Evolutionary conservation across 176 grass and related monocot species (phyloP), one percentile per base, ranked within the genome.

Genomic region (Musa acuminata): DNA sequence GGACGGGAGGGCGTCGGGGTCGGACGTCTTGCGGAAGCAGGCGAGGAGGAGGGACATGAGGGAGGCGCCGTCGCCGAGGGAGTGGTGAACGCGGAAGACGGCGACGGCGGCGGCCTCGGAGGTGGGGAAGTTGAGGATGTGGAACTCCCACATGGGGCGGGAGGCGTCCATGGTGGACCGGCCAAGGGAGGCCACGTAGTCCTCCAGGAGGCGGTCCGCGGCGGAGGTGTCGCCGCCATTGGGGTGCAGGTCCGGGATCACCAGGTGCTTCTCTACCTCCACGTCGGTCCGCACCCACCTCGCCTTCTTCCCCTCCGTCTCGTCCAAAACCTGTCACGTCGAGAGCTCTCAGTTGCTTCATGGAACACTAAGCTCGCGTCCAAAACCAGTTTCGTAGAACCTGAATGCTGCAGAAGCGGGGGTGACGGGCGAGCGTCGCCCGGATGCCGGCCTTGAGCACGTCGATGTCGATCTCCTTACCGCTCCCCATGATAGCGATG

Each of bases 141-240:
- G 95, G 80, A 98, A 9, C 78, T 98, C 95, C 95, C 95, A 91
- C n/a, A 98, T 84, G 0, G 95, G 95, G 4, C 72, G 84, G 65
- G 84, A 84, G 60, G 68, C 80, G 72, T 91, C 84, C 87, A 98
- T 80, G 5, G 85, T 59, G 67, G 54, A 11, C 62, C 77, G 51
- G 73, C 88, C 84, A 51, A 98, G 72, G 16, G 86, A 84, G 1
- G 86, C 87, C 26, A 91, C 75, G 71, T 98, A 98, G 86, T 94
- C 95, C 64, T 98, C 95, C 9, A 98, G 53, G 20, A 75, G 55
- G n/a, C 21, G 72, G 73, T 98, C 95, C 0, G 90, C 64, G 12
- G 66, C 25, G 2, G 50, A 27, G 16, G 84, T 52, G 64, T 55
- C 79, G 87, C 72, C 62, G 50, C 68, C 23, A 0, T 72, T 75